Evolutionary conservation across 2,329 filamentous ascomycete genomes (phyloP).

Genomic region (Hymenoscyphus linearis): DNA sequence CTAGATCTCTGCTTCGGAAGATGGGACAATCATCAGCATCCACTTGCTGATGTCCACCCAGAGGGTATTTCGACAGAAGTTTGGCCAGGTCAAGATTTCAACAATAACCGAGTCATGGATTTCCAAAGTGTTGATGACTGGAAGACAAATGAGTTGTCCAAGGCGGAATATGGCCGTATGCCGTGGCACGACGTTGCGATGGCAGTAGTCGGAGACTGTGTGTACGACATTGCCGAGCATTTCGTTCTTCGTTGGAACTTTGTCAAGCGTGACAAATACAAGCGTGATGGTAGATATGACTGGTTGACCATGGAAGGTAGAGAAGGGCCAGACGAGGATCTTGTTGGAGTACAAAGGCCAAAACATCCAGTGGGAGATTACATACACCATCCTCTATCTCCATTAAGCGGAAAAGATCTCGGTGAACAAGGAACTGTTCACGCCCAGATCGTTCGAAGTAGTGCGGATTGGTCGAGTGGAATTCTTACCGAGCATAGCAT

Average conservation of each 20-base stretch:
- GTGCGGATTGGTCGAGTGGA: slow-evolving; percentile 88
- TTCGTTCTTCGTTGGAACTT: slow-evolving; percentile 97
- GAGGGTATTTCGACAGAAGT: slow-evolving; percentile 75
- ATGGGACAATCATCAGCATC: slow-evolving; percentile 85
- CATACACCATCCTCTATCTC: slow-evolving; percentile 69
- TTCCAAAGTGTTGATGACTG: slow-evolving; percentile 88
- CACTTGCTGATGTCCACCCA: slow-evolving; percentile 81
- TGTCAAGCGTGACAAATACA: slow-evolving; percentile 95
- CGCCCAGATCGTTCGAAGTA: slow-evolving; percentile 84
- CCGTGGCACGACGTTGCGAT: slow-evolving; percentile 97
- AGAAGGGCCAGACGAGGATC: slow-evolving; percentile 72
- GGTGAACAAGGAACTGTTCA: slow-evolving; percentile 66
- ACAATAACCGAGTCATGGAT: slow-evolving; percentile 95
- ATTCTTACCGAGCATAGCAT: slow-evolving; percentile 81
- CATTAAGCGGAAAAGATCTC: slow-evolving; percentile 60
- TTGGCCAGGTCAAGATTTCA: slow-evolving; percentile 96
- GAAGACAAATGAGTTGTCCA: slow-evolving; percentile 89
- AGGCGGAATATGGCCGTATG: slow-evolving; percentile 90
- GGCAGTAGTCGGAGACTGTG: slow-evolving; percentile 81
- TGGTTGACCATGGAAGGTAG: slow-evolving; percentile 79
- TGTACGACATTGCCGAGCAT: slow-evolving; percentile 93
- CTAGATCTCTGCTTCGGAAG: slow-evolving; percentile 93
- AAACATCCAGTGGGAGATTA: slow-evolving; percentile 88
- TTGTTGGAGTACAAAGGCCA: slow-evolving; percentile 82
- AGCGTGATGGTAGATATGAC: slow-evolving; percentile 75